phyloP scores from a whole-genome alignment of 1,284 basidiomycete genomes.

The Ustilago trichophora region DNA sequence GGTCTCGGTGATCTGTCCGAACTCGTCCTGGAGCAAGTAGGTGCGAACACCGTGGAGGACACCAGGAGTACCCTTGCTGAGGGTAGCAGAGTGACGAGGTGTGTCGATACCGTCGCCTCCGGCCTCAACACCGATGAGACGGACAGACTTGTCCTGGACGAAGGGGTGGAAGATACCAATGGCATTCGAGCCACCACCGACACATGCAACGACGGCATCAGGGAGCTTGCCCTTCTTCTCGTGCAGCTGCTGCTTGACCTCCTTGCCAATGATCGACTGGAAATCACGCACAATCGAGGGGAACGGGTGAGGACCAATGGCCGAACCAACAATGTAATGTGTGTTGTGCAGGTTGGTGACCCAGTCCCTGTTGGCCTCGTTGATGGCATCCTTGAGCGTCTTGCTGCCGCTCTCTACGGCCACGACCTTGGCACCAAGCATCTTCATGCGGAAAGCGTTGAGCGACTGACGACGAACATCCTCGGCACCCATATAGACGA shows the following conservation, averaged over 20 bases:
- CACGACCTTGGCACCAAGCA: constrained; percentile 87
- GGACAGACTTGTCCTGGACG: constrained; percentile 56
- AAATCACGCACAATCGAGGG: constrained; percentile 98
- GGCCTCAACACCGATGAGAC: constrained; percentile 64
- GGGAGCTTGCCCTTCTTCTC: constrained; percentile 83
- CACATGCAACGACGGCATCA: constrained; percentile 93
- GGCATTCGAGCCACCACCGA: constrained; percentile 96
- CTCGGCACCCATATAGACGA: constrained; percentile 99
- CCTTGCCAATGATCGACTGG: constrained; percentile 92
- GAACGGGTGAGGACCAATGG: constrained; percentile 98
- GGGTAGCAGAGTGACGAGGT: constrained; percentile 87
- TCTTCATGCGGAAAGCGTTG: constrained; percentile 97
- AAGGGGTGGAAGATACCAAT: constrained; percentile 74
- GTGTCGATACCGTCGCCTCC: constrained; percentile 82
- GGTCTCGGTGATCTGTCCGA: constrained; percentile 94
- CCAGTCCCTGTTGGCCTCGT: constrained; percentile 79
- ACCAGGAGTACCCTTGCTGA: constrained; percentile 87
- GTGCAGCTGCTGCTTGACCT: constrained; percentile 88
- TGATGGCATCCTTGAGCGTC: constrained; percentile 85
- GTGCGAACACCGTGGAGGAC: constrained; percentile 96
- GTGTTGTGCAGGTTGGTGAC: constrained; percentile 87
- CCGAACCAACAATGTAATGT: constrained; percentile 96
- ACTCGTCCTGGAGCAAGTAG: constrained; percentile 86
- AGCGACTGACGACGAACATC: constrained; percentile 93
- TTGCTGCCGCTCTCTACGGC: constrained; percentile 93